Conservation (phyloP, 331 rosid species). For the Spiraea crenata region DNA sequence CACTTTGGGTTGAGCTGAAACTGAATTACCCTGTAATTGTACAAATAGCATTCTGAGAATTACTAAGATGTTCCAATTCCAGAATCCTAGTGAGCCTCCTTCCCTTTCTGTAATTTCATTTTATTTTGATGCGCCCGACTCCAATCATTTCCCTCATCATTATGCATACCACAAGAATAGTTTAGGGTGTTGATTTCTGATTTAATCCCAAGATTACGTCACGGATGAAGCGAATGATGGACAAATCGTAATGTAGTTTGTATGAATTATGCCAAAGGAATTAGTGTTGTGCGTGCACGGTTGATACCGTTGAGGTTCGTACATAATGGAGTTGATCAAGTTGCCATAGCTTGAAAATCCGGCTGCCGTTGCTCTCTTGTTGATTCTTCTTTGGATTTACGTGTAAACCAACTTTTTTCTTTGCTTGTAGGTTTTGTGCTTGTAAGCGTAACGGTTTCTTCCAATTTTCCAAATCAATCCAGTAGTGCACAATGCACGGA, state of each 20-base stretch:
- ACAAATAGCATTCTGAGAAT: not conserved
- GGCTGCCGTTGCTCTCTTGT: not conserved
- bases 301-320: too few relatives aligned
- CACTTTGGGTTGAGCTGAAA: conserved; percentile 9
- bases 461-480: not conserved
- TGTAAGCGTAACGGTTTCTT: not conserved
- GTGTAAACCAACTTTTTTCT: conserved; percentile 18
- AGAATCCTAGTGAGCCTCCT: not conserved
- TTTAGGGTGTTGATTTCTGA: not conserved
- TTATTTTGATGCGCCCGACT: not conserved
- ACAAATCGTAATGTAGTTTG: too few relatives aligned
- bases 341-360: conserved; percentile 4
- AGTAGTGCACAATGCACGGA: too few relatives aligned
- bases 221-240: too few relatives aligned
- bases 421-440: conserved; percentile 27
- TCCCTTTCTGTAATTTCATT: not conserved
- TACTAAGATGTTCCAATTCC: not conserved
- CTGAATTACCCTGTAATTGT: conserved; percentile 5
- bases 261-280: too few relatives aligned
- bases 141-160: not conserved
- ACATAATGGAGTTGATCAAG: not conserved
- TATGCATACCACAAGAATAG: not conserved
- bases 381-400: conserved; percentile 11
- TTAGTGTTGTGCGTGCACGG: too few relatives aligned
- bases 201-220: not conserved